These are phyloP conservation scores for Ogataea methylovora DNA, from an alignment of 805 yeast species.

Conservation along the genomic window DNA sequence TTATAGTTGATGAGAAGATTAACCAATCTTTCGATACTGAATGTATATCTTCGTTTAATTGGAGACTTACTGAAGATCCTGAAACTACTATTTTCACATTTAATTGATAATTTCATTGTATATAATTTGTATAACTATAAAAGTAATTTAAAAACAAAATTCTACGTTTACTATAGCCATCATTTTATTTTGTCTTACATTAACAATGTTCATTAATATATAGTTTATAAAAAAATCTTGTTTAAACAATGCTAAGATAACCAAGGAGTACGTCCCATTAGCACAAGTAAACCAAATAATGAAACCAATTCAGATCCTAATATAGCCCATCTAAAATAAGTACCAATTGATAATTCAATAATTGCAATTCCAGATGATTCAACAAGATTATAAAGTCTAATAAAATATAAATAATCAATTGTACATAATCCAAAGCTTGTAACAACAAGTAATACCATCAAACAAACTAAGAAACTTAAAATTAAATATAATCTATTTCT, in stretches of 20 bases:
- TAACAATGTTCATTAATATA: too few species aligned
- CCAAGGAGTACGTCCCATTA: too few species aligned
- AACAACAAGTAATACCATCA: constrained; percentile 7
- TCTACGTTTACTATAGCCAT: too few species aligned
- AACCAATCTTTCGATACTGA: constrained; percentile 26
- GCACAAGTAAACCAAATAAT: too few species aligned
- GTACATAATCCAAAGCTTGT: too few species aligned
- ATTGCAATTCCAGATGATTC: not conserved
- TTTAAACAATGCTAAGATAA: too few species aligned
- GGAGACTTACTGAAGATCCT: constrained; percentile 60
- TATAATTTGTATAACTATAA: too few species aligned
- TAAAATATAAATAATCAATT: constrained; percentile 10
- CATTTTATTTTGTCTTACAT: too few species aligned
- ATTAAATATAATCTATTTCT: constrained; percentile 3
- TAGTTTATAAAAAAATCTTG: too few species aligned
- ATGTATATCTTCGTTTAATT: constrained; percentile 52
- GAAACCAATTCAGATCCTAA: too few species aligned
- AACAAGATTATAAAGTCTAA: constrained; percentile 9
- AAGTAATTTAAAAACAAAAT: too few species aligned
- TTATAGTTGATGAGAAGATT: constrained; percentile 51
- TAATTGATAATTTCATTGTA: too few species aligned
- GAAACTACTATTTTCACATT: constrained; percentile 24
- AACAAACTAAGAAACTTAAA: constrained; percentile 4
- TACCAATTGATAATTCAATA: not conserved
- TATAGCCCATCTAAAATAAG: not conserved